These are phyloP conservation scores for Cadophora gregata DNA, from an alignment of 2,329 filamentous ascomycete species.

Conservation along the genomic window DNA sequence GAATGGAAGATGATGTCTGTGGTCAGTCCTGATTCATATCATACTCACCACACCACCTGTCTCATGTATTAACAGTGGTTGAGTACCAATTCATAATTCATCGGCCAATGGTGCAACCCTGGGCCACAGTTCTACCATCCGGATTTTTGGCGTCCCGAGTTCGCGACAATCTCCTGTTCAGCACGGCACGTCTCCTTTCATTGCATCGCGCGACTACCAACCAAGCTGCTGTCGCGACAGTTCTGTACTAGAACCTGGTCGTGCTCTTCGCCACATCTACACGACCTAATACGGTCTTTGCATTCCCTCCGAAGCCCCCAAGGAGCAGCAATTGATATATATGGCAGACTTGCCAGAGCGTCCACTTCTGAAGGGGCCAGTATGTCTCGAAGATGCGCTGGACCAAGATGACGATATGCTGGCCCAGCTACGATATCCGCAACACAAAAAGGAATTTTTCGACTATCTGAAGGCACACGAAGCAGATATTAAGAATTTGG, in stretches of 20 bases:
- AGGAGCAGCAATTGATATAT: not conserved
- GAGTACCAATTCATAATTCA: too few species aligned
- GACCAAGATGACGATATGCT: constrained; percentile 33
- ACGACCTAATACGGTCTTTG: not conserved
- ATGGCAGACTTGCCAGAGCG: constrained; percentile 6
- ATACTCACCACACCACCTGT: too few species aligned
- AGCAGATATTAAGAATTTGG: constrained; percentile 22
- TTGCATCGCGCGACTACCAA: not conserved
- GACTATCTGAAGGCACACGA: not conserved
- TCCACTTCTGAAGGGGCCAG: constrained; percentile 18
- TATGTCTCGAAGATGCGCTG: constrained; percentile 20
- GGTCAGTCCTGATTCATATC: too few species aligned
- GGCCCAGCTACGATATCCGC: not conserved
- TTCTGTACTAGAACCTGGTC: constrained; percentile 1
- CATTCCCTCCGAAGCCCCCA: not conserved
- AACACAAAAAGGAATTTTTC: not conserved
- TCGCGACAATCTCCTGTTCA: too few species aligned
- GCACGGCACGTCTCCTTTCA: not conserved
- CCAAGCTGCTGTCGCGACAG: not conserved
- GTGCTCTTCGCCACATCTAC: not conserved
- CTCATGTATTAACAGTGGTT: too few species aligned
- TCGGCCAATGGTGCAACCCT: too few species aligned
- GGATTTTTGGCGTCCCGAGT: too few species aligned
- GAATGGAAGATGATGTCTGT: too few species aligned
- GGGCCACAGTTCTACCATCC: too few species aligned